Evolutionary conservation across 257 asterid genomes (phyloP).

Genomic region (Eucommia ulmoides): DNA sequence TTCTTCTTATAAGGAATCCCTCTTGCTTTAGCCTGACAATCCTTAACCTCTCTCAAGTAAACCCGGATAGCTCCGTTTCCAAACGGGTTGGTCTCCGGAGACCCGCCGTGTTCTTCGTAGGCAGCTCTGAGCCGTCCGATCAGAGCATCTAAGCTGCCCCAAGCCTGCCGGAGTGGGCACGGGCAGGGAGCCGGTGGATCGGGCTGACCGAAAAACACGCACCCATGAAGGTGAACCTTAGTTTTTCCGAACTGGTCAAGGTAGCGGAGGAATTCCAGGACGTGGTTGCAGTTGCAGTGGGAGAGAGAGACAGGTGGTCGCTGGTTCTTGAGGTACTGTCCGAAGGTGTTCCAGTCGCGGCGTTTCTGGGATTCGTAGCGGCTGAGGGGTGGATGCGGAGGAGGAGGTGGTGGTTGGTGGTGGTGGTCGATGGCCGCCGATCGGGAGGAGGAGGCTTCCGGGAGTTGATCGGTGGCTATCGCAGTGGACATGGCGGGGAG

Average conservation of each 20-base stretch:
- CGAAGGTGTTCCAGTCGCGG: conserved; percentile 89
- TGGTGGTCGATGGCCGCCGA: not conserved
- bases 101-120: conserved; percentile 82
- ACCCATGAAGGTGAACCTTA: conserved; percentile 73
- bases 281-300: conserved; percentile 63
- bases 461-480: conserved; percentile 1
- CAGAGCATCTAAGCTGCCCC: conserved; percentile 95
- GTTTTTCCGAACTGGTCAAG: conserved; percentile 87
- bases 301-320: conserved; percentile 60
- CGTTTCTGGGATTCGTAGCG: conserved; percentile 84
- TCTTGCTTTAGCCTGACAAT: conserved; percentile 79
- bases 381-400: conserved; percentile 36
- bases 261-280: conserved; percentile 74
- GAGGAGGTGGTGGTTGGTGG: conserved; percentile 18
- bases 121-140: conserved; percentile 91
- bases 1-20: conserved; percentile 86
- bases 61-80: conserved; percentile 71
- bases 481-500: conserved; percentile 21
- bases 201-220: conserved; percentile 81
- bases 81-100: conserved; percentile 64
- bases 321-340: conserved; percentile 72
- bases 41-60: conserved; percentile 76
- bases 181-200: conserved; percentile 91
- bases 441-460: conserved; percentile 18
- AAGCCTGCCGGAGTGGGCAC: conserved; percentile 86